These are phyloP conservation scores for Fusarium sp. DNA, from an alignment of 2,329 filamentous ascomycete species.

Conservation along the genomic window DNA sequence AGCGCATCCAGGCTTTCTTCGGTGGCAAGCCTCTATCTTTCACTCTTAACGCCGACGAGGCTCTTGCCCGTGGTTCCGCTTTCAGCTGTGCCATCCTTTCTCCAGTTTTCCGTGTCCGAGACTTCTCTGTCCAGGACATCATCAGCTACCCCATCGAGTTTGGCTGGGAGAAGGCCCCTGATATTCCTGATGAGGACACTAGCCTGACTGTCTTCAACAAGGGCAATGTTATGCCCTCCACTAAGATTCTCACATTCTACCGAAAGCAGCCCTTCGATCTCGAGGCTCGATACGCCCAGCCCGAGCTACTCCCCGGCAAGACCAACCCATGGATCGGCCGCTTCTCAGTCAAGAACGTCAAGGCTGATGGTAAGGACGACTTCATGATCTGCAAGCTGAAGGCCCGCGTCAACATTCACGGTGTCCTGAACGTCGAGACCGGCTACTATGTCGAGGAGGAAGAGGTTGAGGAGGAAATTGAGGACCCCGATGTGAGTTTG, in stretches of 20 bases:
- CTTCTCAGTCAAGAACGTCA: conserved; percentile 98
- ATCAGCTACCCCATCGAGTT: conserved; percentile 99
- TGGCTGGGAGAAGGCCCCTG: conserved; percentile 97
- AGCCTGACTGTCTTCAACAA: conserved; percentile 97
- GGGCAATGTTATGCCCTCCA: conserved; percentile 96
- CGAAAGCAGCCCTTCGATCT: conserved; percentile 97
- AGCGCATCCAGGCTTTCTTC: conserved; percentile 89
- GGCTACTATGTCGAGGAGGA: conserved; percentile 99
- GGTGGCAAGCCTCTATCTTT: conserved; percentile 86
- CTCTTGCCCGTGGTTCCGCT: conserved; percentile 92
- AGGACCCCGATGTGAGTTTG: conserved; percentile 79
- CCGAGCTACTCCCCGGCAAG: conserved; percentile 88
- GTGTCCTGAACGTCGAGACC: conserved; percentile 94
- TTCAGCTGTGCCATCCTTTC: conserved; percentile 98
- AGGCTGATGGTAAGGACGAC: conserved; percentile 91
- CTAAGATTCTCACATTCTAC: conserved; percentile 99
- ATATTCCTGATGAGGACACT: conserved; percentile 98
- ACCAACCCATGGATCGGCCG: conserved; percentile 94
- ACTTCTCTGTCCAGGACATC: conserved; percentile 97
- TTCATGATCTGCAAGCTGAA: conserved; percentile 99
- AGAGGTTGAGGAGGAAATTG: conserved; percentile 93
- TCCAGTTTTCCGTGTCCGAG: conserved; percentile 96
- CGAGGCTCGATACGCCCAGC: conserved; percentile 92
- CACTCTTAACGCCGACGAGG: conserved; percentile 98
- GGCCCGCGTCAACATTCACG: conserved; percentile 95